These are phyloP conservation scores for Potentilla sterilis DNA, from an alignment of 306 rosid species.

Conservation along the genomic window DNA sequence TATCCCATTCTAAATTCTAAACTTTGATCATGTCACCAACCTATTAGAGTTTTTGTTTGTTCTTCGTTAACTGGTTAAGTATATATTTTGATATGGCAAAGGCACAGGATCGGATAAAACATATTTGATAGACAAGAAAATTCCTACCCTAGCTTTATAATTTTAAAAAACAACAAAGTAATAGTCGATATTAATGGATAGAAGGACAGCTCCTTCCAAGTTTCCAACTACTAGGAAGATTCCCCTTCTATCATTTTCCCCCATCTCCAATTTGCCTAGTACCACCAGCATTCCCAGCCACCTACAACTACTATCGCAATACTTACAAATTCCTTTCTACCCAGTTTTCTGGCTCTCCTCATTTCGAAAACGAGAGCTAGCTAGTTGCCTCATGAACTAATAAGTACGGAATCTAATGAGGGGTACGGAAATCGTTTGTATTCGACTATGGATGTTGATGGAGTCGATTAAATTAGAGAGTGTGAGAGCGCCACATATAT, in stretches of 20 bases:
- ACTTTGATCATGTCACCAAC: too few species aligned
- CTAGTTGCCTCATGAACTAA: background rate
- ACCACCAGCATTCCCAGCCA: background rate
- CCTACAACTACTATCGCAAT: background rate
- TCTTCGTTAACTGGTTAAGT: too few species aligned
- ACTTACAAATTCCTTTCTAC: background rate
- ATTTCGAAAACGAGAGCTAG: background rate
- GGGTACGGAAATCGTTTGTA: background rate
- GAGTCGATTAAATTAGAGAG: background rate
- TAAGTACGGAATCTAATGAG: background rate
- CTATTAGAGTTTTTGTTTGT: too few species aligned
- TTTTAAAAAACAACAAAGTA: background rate
- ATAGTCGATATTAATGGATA: background rate
- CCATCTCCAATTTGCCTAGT: background rate
- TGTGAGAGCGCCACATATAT: background rate
- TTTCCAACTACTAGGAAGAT: conserved; percentile 20
- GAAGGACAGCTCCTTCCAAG: background rate
- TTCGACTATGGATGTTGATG: background rate
- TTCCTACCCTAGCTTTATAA: background rate
- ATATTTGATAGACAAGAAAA: background rate
- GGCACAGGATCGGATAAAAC: background rate
- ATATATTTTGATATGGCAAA: background rate
- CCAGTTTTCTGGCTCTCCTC: background rate
- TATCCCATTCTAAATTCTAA: too few species aligned
- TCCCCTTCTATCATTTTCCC: conserved; percentile 17